phyloP scores from a whole-genome alignment of 2,329 filamentous ascomycete species.

The Neopestalotiopsis clavispora region DNA sequence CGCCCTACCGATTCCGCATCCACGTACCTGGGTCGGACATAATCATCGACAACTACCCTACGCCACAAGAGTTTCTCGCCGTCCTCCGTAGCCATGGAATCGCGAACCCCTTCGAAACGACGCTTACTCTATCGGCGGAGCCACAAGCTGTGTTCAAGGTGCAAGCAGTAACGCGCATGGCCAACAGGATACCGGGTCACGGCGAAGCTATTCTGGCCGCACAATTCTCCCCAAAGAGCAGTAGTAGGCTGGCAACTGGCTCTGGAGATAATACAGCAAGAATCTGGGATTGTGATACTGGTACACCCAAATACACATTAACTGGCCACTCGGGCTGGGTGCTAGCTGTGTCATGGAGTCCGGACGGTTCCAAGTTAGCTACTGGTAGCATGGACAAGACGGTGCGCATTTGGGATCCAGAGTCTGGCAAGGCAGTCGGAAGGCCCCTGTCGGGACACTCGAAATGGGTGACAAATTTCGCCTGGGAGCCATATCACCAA shows the following conservation, averaged over 20 bases:
- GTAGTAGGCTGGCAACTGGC: slow-evolving; percentile 81
- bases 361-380: slow-evolving; percentile 79
- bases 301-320: slow-evolving; percentile 84
- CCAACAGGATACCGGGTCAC: slow-evolving; percentile 87
- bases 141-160: slow-evolving; percentile 95
- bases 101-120: slow-evolving; percentile 62
- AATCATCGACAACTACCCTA: slow-evolving; percentile 60
- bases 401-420: slow-evolving; percentile 81
- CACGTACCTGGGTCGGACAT: slow-evolving; percentile 59
- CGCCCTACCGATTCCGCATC: slow-evolving; percentile 67
- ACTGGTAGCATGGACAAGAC: slow-evolving; percentile 94
- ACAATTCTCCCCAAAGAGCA: slow-evolving; percentile 82
- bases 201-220: slow-evolving; percentile 87
- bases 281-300: slow-evolving; percentile 94
- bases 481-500: slow-evolving; percentile 93
- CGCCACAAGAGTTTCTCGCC: slow-evolving; percentile 52
- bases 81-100: slow-evolving; percentile 62
- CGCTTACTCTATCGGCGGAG: slow-evolving; percentile 61
- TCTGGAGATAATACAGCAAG: slow-evolving; percentile 90
- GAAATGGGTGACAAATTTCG: slow-evolving; percentile 86
- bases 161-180: slow-evolving; percentile 87
- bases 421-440: slow-evolving; percentile 76
- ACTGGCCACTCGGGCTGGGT: slow-evolving; percentile 92
- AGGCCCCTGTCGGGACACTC: slow-evolving; percentile 80
- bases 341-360: slow-evolving; percentile 83